phyloP scores from a whole-genome alignment of 768 basidiomycete genomes.

The Hericium coralloides region DNA sequence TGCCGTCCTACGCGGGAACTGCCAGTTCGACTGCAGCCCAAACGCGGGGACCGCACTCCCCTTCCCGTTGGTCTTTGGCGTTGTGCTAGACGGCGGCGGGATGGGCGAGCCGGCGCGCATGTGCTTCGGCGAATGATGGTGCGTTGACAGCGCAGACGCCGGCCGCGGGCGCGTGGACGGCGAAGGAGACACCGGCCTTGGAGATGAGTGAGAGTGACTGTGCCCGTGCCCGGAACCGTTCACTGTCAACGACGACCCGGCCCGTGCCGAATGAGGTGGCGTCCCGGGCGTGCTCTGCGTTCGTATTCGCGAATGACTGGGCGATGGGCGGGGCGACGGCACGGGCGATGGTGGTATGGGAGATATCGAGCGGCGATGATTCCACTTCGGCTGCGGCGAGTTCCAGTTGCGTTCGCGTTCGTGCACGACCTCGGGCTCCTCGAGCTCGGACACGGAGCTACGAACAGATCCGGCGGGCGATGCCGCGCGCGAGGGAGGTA shows the following conservation, averaged over 20 bases:
- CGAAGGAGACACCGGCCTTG: slow-evolving; percentile 11
- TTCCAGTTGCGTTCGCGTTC: slow-evolving; percentile 66
- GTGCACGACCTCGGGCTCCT: slow-evolving; percentile 29
- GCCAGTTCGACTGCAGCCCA: slow-evolving; percentile 29
- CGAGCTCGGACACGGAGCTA: slow-evolving; percentile 20
- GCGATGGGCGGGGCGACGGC: slow-evolving; percentile 9
- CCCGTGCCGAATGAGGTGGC: neutral
- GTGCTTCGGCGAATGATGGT: too few species aligned
- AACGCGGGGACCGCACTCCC: slow-evolving; percentile 14
- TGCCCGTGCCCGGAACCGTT: neutral
- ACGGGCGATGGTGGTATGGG: slow-evolving; percentile 12
- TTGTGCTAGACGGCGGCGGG: neutral
- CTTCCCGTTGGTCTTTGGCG: slow-evolving; percentile 1
- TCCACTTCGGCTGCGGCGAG: slow-evolving; percentile 34
- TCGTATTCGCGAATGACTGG: slow-evolving; percentile 11
- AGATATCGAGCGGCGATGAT: slow-evolving; percentile 9
- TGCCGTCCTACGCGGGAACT: slow-evolving; percentile 25
- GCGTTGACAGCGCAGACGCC: neutral
- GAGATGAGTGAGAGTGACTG: neutral
- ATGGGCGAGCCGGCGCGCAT: too few species aligned
- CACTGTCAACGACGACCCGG: neutral
- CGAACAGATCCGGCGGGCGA: slow-evolving; percentile 10
- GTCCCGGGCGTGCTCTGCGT: slow-evolving; percentile 2
- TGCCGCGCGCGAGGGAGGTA: slow-evolving; percentile 3
- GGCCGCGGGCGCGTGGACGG: neutral